These are phyloP conservation scores for Fusarium udum DNA, from an alignment of 2,329 filamentous ascomycete species.

Conservation along the genomic window DNA sequence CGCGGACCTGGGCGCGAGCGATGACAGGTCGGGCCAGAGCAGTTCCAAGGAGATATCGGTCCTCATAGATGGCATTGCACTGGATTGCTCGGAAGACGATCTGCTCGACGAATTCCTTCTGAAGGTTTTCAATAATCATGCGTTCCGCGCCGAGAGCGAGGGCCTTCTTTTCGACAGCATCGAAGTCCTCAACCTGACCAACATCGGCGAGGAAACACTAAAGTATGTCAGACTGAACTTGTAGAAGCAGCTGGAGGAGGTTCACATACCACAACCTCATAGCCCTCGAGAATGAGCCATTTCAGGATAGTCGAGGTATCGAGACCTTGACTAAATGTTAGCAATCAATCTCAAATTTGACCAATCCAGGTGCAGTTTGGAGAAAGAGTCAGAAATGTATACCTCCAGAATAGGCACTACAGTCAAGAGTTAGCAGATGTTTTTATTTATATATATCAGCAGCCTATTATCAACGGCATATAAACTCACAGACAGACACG, in stretches of 20 bases:
- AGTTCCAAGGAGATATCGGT: slow-evolving; percentile 60
- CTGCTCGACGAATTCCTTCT: slow-evolving; percentile 77
- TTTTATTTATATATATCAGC: not conserved
- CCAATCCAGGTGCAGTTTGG: not conserved
- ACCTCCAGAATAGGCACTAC: slow-evolving; percentile 28
- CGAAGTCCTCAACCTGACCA: slow-evolving; percentile 75
- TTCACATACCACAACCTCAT: slow-evolving; percentile 26
- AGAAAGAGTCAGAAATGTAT: not conserved
- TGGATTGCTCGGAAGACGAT: slow-evolving; percentile 80
- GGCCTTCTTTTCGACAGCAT: slow-evolving; percentile 75
- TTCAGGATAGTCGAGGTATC: slow-evolving; percentile 53
- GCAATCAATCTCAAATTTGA: not conserved
- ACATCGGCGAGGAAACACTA: slow-evolving; percentile 67
- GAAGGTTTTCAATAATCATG: slow-evolving; percentile 69
- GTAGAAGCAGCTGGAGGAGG: not conserved
- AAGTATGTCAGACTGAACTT: slow-evolving; percentile 16
- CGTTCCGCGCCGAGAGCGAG: slow-evolving; percentile 45
- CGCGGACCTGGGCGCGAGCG: slow-evolving; percentile 59
- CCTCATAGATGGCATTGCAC: slow-evolving; percentile 51
- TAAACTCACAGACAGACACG: slow-evolving; percentile 27
- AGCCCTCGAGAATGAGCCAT: slow-evolving; percentile 50
- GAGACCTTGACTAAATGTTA: slow-evolving; percentile 43
- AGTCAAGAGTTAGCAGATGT: not conserved
- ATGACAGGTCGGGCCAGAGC: slow-evolving; percentile 73
- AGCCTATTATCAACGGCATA: not conserved